Conservation (phyloP, 164 flowering plant species). For the grape (Vitis vinifera) region DNA sequence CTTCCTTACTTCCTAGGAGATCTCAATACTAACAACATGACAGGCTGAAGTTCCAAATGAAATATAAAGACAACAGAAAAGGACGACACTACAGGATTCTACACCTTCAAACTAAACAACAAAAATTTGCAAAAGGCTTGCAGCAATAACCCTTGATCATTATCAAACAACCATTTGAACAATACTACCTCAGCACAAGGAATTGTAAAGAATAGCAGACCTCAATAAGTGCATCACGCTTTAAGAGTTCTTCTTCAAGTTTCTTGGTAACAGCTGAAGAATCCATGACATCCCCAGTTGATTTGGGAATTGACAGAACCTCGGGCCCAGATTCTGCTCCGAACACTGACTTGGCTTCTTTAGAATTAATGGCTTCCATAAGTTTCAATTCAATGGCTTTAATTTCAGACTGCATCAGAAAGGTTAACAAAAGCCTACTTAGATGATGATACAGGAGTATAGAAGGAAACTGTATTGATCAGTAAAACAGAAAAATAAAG, state of each 20-base stretch:
- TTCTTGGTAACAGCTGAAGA: conserved; percentile 71
- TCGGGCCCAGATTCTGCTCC: conserved; percentile 45
- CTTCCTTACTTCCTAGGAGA: background rate
- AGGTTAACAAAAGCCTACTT: background rate
- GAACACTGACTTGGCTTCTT: conserved; percentile 35
- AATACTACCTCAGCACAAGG: background rate
- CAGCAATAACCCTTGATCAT: too few species aligned
- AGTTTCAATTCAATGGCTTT: conserved; percentile 61
- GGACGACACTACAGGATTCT: background rate
- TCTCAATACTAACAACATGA: background rate
- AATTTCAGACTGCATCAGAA: conserved; percentile 58
- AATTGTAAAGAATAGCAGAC: conserved; percentile 31
- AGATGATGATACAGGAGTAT: background rate
- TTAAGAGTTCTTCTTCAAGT: conserved; percentile 91
- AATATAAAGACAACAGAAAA: background rate
- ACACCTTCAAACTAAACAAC: background rate
- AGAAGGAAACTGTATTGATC: background rate
- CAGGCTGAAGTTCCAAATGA: background rate
- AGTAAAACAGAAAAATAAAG: background rate
- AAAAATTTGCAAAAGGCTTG: background rate
- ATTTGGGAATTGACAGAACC: conserved; percentile 30
- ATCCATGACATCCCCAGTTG: conserved; percentile 50
- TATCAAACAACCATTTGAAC: too few species aligned
- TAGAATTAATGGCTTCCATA: conserved; percentile 53
- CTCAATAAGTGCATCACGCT: conserved; percentile 96